Evolutionary conservation across 1,139 yeast genomes (phyloP), one percentile per base, ranked within the genome.

Genomic region (Kodamaea sp.): DNA sequence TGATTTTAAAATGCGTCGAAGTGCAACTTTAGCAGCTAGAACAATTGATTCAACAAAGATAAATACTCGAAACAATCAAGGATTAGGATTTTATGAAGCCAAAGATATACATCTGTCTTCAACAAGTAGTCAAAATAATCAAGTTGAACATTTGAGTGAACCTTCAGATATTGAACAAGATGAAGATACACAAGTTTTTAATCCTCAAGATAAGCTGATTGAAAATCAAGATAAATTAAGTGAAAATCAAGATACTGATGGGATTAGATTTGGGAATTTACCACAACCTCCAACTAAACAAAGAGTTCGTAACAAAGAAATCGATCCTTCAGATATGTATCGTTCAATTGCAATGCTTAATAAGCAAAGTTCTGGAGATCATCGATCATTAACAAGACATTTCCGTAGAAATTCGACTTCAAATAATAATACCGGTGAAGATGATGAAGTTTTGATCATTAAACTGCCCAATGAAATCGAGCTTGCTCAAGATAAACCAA

Each of bases 281-380:
- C 75, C 76, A 0, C 67, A 60, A 28, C 74, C 75, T 0, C 46
- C 58, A 2, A 53, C 52, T 30, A 53, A 46, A 53, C 41, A 54
- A 23, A 29, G 41, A n/a, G 51, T 41, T n/a, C 37, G 76, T 24
- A 63, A 71, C 12, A 66, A 70, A 20, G 81, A 81, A 30, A 67
- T 85, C 8, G 81, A 81, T 27, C 96, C 96, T 1, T 79, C 84
- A 37, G 96, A 89, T 54, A 83, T 89, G 81, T 83, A 72, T 55
- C 73, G 84, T 63, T 87, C 96, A 2, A 84, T 88, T 48, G 82
- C 87, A 37, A 80, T 87, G 81, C 67, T 88, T 29, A 10, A 23
- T 31, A 24, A 29, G n/a, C 38, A 20, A 7, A 24, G 24, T 31
- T 23, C 24, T 9, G 32, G 29, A 4, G 32, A 32, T 12, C 23